Evolutionary conservation across 306 rosid genomes (phyloP).

Genomic region (Luffa acutangula): DNA sequence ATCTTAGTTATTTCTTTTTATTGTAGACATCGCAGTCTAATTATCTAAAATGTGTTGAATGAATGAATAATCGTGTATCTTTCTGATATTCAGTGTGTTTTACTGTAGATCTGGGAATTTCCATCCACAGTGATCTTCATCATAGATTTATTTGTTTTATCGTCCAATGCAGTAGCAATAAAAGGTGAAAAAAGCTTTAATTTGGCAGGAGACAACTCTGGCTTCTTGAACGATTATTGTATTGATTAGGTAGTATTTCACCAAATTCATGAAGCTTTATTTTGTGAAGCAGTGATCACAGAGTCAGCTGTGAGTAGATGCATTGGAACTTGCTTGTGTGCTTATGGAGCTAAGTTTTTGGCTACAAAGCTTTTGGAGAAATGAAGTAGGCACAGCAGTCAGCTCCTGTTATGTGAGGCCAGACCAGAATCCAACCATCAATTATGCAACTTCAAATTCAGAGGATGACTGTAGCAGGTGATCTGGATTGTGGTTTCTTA

Average conservation of each 20-base stretch:
- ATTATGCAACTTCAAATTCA: background rate
- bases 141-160: conserved; percentile 64
- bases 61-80: background rate
- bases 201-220: background rate
- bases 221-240: background rate
- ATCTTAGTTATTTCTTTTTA: background rate
- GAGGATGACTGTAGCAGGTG: background rate
- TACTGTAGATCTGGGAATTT: conserved; percentile 81
- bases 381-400: conserved; percentile 3
- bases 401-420: background rate
- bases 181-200: conserved; percentile 39
- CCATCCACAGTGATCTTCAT: conserved; percentile 70
- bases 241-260: background rate
- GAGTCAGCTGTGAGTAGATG: conserved; percentile 55
- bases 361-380: conserved; percentile 32
- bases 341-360: conserved; percentile 47
- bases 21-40: background rate
- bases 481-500: background rate
- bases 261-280: background rate
- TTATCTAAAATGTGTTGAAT: background rate
- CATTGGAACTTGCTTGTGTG: conserved; percentile 54
- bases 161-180: conserved; percentile 71
- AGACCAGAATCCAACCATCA: background rate
- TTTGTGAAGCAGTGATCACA: conserved; percentile 49
- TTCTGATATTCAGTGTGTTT: conserved; percentile 12